Evolutionary conservation across 2,329 filamentous ascomycete species (phyloP), one percentile per base, ranked within the genome.

Genomic region (Penicillium italicum): DNA sequence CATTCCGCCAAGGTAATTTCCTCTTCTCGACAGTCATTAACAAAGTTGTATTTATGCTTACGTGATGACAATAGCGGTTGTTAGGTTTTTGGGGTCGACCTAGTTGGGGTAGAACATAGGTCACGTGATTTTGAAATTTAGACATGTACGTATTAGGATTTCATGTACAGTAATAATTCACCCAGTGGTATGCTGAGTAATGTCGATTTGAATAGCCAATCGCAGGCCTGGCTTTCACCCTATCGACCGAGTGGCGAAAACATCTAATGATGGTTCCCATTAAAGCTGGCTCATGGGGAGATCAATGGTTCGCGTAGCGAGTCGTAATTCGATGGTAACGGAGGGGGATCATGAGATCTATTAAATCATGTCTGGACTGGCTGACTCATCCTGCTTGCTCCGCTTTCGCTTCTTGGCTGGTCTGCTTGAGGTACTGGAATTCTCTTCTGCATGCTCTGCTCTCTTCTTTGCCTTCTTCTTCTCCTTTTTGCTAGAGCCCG

Each of bases 1-100:
- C 68, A n/a, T 76, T 76, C 46, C 63, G 73, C 45, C 64, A 69
- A 56, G 72, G 74, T 68, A 66, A 66, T 61, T 44, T 22, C 6
- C 16, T 11, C 12, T 33, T 48, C 18, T 34, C 10, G 12, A 14
- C 10, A 38, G 18, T 28, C 1, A 16, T 24, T 1, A 11, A n/a
- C 16, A 7, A 0, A 8, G 33, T 36, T 28, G 10, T 30, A 28
- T 28, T 14, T 30, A 28, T 18, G 20, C 61, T 66, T 47, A 69
- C 51, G 26, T 43, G 38, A 11, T 50, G 22, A 22, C 26, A 38
- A 26, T 55, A 74, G 72, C 66, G 42, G 71, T 72, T 33, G 62
- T 74, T 7, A 69, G 68, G 38, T 74, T 74, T 43, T 59, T 74
- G 43, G 53, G 57, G 67, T 42, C 61, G 49, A 47, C 52, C 42